A percentile compares a stretch with the other conserved stretches of the same genome.
Conservation (phyloP, 2,329 filamentous ascomycete species). For the Colletotrichum sublineola region DNA sequence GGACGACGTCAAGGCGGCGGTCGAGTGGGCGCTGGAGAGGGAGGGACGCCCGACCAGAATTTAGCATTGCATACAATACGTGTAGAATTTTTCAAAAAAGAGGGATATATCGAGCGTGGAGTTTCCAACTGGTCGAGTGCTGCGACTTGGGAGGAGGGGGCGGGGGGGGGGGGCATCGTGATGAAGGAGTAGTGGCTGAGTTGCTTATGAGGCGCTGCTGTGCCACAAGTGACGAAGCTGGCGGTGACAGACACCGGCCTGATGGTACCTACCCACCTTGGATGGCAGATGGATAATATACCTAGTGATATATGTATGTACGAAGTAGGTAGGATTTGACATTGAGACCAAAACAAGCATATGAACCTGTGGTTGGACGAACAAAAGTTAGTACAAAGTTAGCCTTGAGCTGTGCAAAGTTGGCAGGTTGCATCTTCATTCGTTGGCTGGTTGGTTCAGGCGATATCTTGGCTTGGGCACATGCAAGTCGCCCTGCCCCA, state of each 20-base stretch:
- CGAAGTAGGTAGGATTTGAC: not conserved
- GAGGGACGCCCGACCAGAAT: slow-evolving; percentile 53
- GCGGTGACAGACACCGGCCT: too few species aligned
- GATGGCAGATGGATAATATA: not conserved
- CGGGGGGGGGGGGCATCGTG: too few species aligned
- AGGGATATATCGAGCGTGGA: not conserved
- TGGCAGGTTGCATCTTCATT: not conserved
- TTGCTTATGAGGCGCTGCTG: not conserved
- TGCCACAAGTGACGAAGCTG: slow-evolving; percentile 14
- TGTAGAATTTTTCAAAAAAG: too few species aligned
- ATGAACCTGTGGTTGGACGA: not conserved
- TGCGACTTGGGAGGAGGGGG: too few species aligned
- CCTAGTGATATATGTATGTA: not conserved
- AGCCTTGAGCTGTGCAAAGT: not conserved
- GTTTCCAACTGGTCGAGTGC: not conserved
- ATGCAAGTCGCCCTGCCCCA: slow-evolving; percentile 25
- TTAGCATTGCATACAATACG: not conserved
- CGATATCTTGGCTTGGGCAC: not conserved
- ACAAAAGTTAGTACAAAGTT: not conserved
- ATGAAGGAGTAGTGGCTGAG: slow-evolving; percentile 10
- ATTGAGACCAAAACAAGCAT: not conserved
- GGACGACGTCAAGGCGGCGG: slow-evolving; percentile 81
- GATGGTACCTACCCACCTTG: too few species aligned
- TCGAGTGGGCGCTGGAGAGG: slow-evolving; percentile 79
- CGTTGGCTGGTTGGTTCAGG: not conserved